phyloP scores from a whole-genome alignment of 345 rosid genomes.

The Citrus hindsii region DNA sequence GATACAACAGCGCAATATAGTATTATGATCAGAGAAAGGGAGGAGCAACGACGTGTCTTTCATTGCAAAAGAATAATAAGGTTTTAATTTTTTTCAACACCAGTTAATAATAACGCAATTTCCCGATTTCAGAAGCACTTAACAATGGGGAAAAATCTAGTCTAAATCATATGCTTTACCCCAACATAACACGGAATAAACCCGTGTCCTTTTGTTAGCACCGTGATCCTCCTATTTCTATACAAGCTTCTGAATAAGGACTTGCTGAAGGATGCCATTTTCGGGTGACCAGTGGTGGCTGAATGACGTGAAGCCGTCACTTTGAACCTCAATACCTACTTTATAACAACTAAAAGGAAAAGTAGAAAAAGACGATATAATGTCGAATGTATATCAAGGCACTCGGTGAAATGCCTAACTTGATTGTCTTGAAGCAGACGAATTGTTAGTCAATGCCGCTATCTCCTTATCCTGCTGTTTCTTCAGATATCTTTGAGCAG shows the following conservation, averaged over 20 bases:
- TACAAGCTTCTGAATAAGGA: slow-evolving; percentile 24
- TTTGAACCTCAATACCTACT: slow-evolving; percentile 5
- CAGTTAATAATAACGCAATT: neutral
- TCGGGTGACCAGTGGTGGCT: neutral
- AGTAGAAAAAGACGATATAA: neutral
- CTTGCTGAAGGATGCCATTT: slow-evolving; percentile 12
- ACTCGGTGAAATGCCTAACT: slow-evolving; percentile 27
- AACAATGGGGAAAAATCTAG: neutral
- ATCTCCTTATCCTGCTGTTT: slow-evolving; percentile 71
- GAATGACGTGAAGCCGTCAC: neutral
- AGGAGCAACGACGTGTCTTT: neutral
- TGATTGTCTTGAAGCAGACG: slow-evolving; percentile 24
- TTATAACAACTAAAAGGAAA: neutral
- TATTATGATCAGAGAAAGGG: too few relatives aligned
- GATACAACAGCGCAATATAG: too few relatives aligned
- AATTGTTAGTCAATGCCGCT: slow-evolving; percentile 26
- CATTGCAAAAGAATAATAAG: slow-evolving; percentile 20
- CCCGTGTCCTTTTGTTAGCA: slow-evolving; percentile 8
- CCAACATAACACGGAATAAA: slow-evolving; percentile 6
- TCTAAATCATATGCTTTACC: slow-evolving; percentile 14
- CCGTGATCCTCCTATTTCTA: slow-evolving; percentile 26
- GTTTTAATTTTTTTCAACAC: slow-evolving; percentile 14
- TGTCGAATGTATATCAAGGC: neutral
- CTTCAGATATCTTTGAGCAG: slow-evolving; percentile 72
- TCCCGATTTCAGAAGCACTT: slow-evolving; percentile 9